These are phyloP conservation scores for Trichoderma reesei DNA, from an alignment of 495 filamentous ascomycete species.

Conservation along the genomic window DNA sequence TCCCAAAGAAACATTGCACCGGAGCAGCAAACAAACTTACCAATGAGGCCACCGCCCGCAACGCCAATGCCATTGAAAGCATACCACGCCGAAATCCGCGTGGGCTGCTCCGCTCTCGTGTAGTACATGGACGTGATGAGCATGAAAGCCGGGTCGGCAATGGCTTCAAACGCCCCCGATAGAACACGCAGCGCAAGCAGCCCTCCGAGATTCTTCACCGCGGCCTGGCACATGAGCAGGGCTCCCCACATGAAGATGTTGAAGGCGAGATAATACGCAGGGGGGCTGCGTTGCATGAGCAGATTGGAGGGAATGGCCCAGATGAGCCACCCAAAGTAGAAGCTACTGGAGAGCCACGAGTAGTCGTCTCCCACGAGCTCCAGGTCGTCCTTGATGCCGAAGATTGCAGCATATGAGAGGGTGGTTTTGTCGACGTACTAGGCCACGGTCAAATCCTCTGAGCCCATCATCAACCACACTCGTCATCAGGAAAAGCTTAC, in stretches of 20 bases:
- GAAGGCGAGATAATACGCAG: slow-evolving; percentile 22
- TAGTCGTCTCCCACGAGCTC: slow-evolving; percentile 27
- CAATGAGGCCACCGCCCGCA: slow-evolving; percentile 48
- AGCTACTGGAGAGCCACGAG: slow-evolving; percentile 26
- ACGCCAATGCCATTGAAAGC: slow-evolving; percentile 50
- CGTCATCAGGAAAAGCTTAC: slow-evolving; percentile 14
- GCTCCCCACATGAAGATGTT: slow-evolving; percentile 18
- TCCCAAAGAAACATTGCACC: neutral
- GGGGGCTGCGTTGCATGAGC: slow-evolving; percentile 22
- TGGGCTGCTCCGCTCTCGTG: slow-evolving; percentile 27
- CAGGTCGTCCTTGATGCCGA: slow-evolving; percentile 24
- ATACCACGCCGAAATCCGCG: slow-evolving; percentile 45
- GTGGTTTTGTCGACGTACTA: slow-evolving; percentile 37
- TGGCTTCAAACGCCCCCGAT: slow-evolving; percentile 43
- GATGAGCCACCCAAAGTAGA: slow-evolving; percentile 28
- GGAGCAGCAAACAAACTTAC: slow-evolving; percentile 12
- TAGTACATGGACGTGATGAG: slow-evolving; percentile 28
- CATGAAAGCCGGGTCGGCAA: slow-evolving; percentile 31
- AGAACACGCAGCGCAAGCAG: slow-evolving; percentile 53
- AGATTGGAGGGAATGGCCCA: slow-evolving; percentile 23
- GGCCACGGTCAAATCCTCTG: neutral
- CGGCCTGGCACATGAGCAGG: slow-evolving; percentile 42
- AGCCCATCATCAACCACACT: neutral
- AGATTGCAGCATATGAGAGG: slow-evolving; percentile 26
- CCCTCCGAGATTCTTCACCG: slow-evolving; percentile 57